Evolutionary conservation across 1,284 basidiomycete species (phyloP).

Genomic region (Papiliotrema laurentii): DNA sequence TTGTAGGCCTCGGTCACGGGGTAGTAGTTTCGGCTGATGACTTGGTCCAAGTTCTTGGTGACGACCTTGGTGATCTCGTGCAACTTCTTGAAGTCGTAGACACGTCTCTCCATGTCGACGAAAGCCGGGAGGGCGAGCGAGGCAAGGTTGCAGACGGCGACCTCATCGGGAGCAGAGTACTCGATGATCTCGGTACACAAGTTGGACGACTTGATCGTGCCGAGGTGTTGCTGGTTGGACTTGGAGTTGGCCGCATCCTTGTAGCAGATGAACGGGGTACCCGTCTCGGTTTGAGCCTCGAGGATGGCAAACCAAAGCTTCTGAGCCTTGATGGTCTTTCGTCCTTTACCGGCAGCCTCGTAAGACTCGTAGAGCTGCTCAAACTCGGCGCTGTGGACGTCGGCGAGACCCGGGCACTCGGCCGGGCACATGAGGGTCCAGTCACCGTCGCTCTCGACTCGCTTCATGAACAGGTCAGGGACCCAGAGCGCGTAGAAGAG

Average conservation of each 20-base stretch:
- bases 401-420: slow-evolving; percentile 86
- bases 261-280: slow-evolving; percentile 97
- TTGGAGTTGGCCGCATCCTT: slow-evolving; percentile 89
- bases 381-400: slow-evolving; percentile 89
- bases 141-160: slow-evolving; percentile 97
- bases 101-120: slow-evolving; percentile 56
- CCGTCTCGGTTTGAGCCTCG: slow-evolving; percentile 97
- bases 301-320: slow-evolving; percentile 98
- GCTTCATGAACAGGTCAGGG: slow-evolving; percentile 96
- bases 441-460: slow-evolving; percentile 77
- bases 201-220: slow-evolving; percentile 99
- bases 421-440: slow-evolving; percentile 99
- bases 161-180: slow-evolving; percentile 96
- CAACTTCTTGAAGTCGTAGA: slow-evolving; percentile 89
- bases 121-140: slow-evolving; percentile 92
- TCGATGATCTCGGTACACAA: slow-evolving; percentile 99
- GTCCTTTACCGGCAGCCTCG: slow-evolving; percentile 82
- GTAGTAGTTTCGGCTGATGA: slow-evolving; percentile 57
- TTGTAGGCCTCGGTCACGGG: slow-evolving; percentile 84
- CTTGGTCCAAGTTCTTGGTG: slow-evolving; percentile 80
- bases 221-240: slow-evolving; percentile 98
- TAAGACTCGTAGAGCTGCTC: slow-evolving; percentile 85
- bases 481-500: slow-evolving; percentile 99
- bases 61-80: slow-evolving; percentile 93
- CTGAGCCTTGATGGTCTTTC: slow-evolving; percentile 87